phyloP scores from a whole-genome alignment of 139 green algal genomes.

The Tetraselmis striata region DNA sequence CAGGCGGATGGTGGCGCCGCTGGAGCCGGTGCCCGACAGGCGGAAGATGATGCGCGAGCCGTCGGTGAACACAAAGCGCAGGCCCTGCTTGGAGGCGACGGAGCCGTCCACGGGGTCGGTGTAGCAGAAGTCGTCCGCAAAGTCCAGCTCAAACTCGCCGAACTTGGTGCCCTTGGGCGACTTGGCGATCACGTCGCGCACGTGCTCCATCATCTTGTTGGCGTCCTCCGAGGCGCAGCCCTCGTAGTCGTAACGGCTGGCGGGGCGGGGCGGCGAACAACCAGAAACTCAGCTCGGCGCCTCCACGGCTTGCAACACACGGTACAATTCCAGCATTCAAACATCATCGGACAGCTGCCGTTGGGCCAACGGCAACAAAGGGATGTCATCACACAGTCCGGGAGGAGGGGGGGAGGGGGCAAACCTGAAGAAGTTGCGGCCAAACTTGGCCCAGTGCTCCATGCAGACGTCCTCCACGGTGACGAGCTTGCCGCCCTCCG shows the following conservation, averaged over 20 bases:
- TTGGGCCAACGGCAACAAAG: no score
- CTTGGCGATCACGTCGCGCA: slow-evolving; percentile 57
- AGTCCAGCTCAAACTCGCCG: slow-evolving; percentile 66
- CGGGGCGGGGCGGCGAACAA: slow-evolving; percentile 23
- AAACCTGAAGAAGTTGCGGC: slow-evolving; percentile 92
- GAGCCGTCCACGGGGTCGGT: slow-evolving; percentile 93
- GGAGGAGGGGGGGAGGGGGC: background rate
- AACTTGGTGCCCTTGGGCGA: slow-evolving; percentile 66
- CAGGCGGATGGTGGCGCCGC: slow-evolving; percentile 90
- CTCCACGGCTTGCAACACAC: no score
- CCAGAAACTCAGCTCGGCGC: no score
- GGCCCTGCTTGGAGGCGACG: slow-evolving; percentile 85
- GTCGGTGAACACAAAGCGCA: slow-evolving; percentile 95
- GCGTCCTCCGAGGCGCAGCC: slow-evolving; percentile 68
- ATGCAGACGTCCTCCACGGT: slow-evolving; percentile 84
- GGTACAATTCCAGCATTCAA: no score
- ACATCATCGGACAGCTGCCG: slow-evolving; percentile 1
- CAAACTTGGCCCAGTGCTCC: slow-evolving; percentile 92
- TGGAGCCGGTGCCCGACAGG: slow-evolving; percentile 82
- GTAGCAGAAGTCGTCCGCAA: slow-evolving; percentile 96
- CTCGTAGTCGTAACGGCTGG: slow-evolving; percentile 91
- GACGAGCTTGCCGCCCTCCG: slow-evolving; percentile 69
- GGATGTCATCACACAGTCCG: no score
- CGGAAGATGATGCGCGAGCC: slow-evolving; percentile 95
- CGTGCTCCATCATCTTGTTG: slow-evolving; percentile 77